A percentile compares a stretch with the other conserved stretches of the same genome.
phyloP scores from a whole-genome alignment of 176 grass and related monocot species.

The Zea mays region DNA sequence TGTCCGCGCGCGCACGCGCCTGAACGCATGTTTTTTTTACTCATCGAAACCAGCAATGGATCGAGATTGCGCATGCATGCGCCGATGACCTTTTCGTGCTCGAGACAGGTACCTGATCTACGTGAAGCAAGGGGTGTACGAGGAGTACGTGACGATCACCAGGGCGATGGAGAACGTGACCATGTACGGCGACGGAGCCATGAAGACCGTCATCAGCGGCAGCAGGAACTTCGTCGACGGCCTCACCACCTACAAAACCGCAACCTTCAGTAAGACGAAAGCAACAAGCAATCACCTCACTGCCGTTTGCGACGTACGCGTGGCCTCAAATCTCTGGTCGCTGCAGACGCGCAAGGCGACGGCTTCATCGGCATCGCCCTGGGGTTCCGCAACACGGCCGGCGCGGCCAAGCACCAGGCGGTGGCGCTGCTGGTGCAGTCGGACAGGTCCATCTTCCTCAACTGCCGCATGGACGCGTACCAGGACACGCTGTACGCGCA shows the following conservation, averaged over 20 bases:
- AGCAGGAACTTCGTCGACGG: constrained; percentile 57
- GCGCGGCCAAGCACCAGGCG: constrained; percentile 74
- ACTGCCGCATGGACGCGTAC: constrained; percentile 59
- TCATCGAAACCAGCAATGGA: not conserved
- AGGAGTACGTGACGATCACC: constrained; percentile 57
- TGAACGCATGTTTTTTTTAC: not conserved
- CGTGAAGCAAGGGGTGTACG: constrained; percentile 64
- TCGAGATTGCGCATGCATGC: not conserved
- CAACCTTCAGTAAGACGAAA: constrained; percentile 61
- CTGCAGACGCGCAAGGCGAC: constrained; percentile 43
- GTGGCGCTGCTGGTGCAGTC: constrained; percentile 79
- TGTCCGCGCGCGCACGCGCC: not conserved
- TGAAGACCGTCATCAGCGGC: constrained; percentile 53
- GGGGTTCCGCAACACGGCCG: constrained; percentile 83
- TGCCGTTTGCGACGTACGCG: not conserved
- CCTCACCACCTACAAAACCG: constrained; percentile 57
- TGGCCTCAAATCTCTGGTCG: not conserved
- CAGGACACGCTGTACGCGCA: constrained; percentile 76
- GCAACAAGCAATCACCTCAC: not conserved
- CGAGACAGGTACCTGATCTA: constrained; percentile 57
- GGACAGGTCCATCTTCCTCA: constrained; percentile 77
- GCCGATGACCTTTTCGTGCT: not conserved
- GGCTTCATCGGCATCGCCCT: constrained; percentile 56
- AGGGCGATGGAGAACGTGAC: constrained; percentile 52
- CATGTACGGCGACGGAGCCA: constrained; percentile 58